phyloP scores from a whole-genome alignment of 495 filamentous ascomycete genomes.

The Aspergillus baeticus region DNA sequence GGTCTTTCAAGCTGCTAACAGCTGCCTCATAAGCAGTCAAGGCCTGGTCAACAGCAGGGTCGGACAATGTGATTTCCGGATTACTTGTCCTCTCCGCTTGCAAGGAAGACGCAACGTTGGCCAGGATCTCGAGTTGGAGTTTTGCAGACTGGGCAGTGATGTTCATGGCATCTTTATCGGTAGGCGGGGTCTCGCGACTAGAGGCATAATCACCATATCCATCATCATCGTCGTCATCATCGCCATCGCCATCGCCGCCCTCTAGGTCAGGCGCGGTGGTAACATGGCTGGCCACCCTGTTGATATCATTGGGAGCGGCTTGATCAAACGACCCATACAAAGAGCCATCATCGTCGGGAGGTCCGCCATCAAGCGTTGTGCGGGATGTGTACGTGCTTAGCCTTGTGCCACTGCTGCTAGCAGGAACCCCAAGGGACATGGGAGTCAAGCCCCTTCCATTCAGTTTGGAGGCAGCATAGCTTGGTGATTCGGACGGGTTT shows the following conservation, averaged over 20 bases:
- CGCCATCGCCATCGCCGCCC: constrained; percentile 80
- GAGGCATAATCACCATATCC: constrained; percentile 83
- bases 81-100: constrained; percentile 69
- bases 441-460: constrained; percentile 40
- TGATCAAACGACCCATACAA: constrained; percentile 58
- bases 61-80: constrained; percentile 66
- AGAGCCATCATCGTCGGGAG: constrained; percentile 56
- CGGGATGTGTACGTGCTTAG: constrained; percentile 48
- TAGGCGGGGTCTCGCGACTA: constrained; percentile 66
- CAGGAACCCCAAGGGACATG: constrained; percentile 32
- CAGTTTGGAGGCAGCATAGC: constrained; percentile 27
- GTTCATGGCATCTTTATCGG: constrained; percentile 86
- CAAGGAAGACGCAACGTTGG: constrained; percentile 78
- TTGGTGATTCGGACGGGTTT: constrained; percentile 30
- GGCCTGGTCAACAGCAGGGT: constrained; percentile 73
- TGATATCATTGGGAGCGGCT: constrained; percentile 51
- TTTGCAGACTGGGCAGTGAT: constrained; percentile 95
- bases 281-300: constrained; percentile 45
- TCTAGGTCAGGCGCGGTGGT: constrained; percentile 47
- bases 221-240: constrained; percentile 84
- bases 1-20: constrained; percentile 78
- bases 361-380: constrained; percentile 46
- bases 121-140: constrained; percentile 85
- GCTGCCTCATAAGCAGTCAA: constrained; percentile 86
- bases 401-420: constrained; percentile 35